Evolutionary conservation across 2,329 filamentous ascomycete genomes (phyloP).

Genomic region (Penicillium sp.): DNA sequence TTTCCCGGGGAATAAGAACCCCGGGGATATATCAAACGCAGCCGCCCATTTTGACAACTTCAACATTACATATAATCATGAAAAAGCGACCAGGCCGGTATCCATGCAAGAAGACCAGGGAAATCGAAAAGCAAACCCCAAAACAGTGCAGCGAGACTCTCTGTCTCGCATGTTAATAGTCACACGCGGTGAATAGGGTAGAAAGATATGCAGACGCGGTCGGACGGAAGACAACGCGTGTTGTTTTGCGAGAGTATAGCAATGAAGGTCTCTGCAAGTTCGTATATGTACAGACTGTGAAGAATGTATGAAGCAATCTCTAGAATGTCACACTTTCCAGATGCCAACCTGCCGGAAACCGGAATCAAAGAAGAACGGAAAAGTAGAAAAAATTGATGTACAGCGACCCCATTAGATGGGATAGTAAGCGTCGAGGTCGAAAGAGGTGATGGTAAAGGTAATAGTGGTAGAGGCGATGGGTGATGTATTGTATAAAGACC

Average conservation of each 20-base stretch:
- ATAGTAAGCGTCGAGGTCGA: conserved; percentile 14
- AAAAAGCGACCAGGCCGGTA: conserved; percentile 1
- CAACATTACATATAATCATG: conserved; percentile 29
- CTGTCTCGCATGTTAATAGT: conserved; percentile 1
- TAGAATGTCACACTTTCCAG: conserved; percentile 16
- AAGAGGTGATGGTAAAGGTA: not conserved
- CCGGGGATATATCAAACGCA: conserved; percentile 6
- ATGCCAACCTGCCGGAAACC: conserved; percentile 10
- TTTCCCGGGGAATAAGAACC: conserved; percentile 1
- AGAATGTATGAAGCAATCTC: conserved; percentile 25
- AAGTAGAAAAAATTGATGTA: conserved; percentile 13
- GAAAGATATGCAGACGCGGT: conserved; percentile 2
- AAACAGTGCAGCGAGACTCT: not conserved
- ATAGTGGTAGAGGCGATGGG: not conserved
- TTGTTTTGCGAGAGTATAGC: not conserved
- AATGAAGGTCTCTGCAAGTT: conserved; percentile 15
- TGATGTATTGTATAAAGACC: no score
- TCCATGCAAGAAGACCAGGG: conserved; percentile 12
- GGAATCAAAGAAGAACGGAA: conserved; percentile 6
- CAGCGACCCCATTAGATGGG: conserved; percentile 15
- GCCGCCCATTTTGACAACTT: conserved; percentile 8
- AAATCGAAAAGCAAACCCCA: conserved; percentile 10
- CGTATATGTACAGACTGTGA: conserved; percentile 37
- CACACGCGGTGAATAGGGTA: not conserved
- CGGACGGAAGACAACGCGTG: not conserved